Base-by-base conservation (phyloP, 495 filamentous ascomycete species). In the Neurospora sublineolata region DNA sequence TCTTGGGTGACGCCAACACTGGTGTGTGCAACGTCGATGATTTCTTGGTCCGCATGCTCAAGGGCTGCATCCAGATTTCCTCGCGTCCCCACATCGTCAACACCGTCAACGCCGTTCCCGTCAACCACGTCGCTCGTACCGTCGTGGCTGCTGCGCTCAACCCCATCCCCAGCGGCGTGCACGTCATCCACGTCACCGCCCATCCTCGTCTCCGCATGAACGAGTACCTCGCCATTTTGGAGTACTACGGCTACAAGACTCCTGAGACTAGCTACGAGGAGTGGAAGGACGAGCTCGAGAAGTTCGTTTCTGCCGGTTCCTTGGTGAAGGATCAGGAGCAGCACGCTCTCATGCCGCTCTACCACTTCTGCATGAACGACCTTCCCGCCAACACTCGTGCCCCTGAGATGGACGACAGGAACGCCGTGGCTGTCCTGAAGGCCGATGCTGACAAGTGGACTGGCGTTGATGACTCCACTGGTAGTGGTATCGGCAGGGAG, bases 71-170 rank as follows among this genome's bases (percentile, higher is more conserved):
- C 67, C 95, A 99, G 79, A 83, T 97, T 0, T 81, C 80, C 0
- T 82, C 85, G 36, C 87, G 91, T 2, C 95, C 95, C 0, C 84
- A 87, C 72, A 94, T 99, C 74, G 77, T 83, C 80, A 99, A 97
- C 81, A 94, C 92, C 0, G 88, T 97, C 77, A 99, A 99, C 82
- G 88, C 89, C 78, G 93, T 97, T 4, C 95, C 95, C 0, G 94
- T 97, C 36, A 87, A 90, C 76, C 92, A 95, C 76, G 94, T 97
- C 68, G 88, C 91, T 0, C 84, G 89, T 9, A 86, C 96, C 18
- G 90, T 97, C 30, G 89, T 93, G 33, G 92, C 93, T 1, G 82
- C 87, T 44, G 87, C 89, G 9, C 83, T 96, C 71, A 84, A 89
- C 74, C 89, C 91, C 3, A 70, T 79, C 3, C 83, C 85, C 0